These are phyloP conservation scores for Geotrichum restrictum DNA, from an alignment of 1,139 yeast genomes.

Conservation along the genomic window DNA sequence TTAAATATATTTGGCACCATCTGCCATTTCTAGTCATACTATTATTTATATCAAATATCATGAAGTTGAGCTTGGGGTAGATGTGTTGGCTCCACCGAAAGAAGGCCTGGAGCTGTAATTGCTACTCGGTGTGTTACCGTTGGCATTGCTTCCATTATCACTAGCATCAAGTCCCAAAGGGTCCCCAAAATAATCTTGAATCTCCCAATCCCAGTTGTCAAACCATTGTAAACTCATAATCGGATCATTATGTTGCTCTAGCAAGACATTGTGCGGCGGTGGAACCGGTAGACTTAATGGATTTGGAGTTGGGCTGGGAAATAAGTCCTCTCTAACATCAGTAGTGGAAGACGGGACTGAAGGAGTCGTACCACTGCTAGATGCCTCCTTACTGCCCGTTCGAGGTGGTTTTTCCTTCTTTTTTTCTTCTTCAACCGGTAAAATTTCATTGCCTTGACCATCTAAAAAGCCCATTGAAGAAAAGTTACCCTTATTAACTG, in stretches of 20 bases:
- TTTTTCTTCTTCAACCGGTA: slow-evolving; percentile 5
- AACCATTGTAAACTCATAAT: slow-evolving; percentile 33
- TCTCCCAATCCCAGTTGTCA: slow-evolving; percentile 31
- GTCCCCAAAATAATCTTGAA: slow-evolving; percentile 11
- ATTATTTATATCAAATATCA: neutral
- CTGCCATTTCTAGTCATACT: neutral
- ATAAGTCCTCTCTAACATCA: too few relatives aligned
- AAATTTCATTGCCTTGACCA: slow-evolving; percentile 22
- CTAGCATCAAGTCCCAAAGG: neutral
- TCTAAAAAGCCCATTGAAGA: slow-evolving; percentile 29
- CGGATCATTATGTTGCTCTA: slow-evolving; percentile 15
- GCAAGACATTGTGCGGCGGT: neutral
- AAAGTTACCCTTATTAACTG: slow-evolving; percentile 51
- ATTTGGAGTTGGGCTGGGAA: neutral
- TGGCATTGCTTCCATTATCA: neutral
- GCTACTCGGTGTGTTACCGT: neutral
- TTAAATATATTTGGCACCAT: too few relatives aligned
- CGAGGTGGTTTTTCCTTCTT: neutral
- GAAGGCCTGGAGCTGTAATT: neutral
- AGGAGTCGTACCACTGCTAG: neutral
- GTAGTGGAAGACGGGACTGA: neutral
- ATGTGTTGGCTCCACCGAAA: neutral
- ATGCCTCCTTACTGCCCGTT: too few relatives aligned
- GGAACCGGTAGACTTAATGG: neutral
- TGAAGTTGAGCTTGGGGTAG: neutral